Base-by-base conservation (phyloP, 1,284 basidiomycete species). In the Naganishia sp. region DNA sequence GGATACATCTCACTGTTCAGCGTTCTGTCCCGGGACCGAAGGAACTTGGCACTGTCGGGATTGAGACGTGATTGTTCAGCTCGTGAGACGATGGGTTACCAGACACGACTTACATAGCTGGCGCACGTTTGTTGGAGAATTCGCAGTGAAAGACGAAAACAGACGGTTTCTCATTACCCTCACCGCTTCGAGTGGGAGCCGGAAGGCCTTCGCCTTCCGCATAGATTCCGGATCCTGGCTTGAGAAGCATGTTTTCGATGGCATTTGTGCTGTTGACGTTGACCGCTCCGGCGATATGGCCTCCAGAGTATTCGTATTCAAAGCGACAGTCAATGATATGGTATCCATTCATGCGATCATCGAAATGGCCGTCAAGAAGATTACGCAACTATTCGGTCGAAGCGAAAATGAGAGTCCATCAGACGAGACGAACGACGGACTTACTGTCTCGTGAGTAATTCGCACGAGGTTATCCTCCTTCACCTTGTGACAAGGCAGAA, bases 141-240 rank as follows among this genome's bases (percentile, higher is more conserved):
- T 99, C 95, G 84, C 95, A 99, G 79, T 99, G 95, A 83, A 99
- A 98, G 66, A 99, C 85, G 55, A 99, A 81, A 21, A 99, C 83
- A 85, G 96, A 87, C 64, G 81, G 81, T 2, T 80, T 72, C 18
- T 75, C 75, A 23, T 77, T 76, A 0, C 77, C 67, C 70, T 92
- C 88, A 25, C 92, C 91, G 76, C 92, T 95, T 66, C 89, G 85
- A 64, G 89, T 90, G 1, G 92, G 89, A 57, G 75, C 79, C 4
- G 94, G 93, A 73, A 88, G 87, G 63, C 79, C 75, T 59, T 77
- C 68, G 39, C 73, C 68, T 16, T 68, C 70, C 39, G 74, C 69
- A 66, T 82, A 78, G 55, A 86, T 81, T 21, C 81, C 80, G 4
- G 69, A 65, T 2, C 74, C 74, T 75, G 78, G 78, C 15, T 86